A percentile compares a stretch with the other conserved stretches of the same genome.
Evolutionary conservation across 805 yeast species (phyloP).

Genomic region (Zygotorulaspora florentina): DNA sequence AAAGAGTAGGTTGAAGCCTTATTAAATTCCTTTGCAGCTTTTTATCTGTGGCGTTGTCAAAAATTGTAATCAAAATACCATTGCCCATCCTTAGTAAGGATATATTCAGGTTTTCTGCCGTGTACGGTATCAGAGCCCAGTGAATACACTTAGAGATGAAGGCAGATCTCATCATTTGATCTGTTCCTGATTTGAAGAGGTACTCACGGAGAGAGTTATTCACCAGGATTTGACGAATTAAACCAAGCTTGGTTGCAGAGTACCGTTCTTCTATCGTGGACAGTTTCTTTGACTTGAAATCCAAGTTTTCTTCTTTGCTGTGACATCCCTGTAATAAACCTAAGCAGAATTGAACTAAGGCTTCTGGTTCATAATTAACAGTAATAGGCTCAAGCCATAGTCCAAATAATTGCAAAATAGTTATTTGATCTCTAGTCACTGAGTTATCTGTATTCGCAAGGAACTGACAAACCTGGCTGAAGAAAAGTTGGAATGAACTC

Average conservation of each 20-base stretch:
- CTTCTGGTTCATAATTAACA: constrained; percentile 13
- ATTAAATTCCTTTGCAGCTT: constrained; percentile 45
- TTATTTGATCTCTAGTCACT: constrained; percentile 58
- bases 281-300: constrained; percentile 9
- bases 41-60: constrained; percentile 39
- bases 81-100: constrained; percentile 53
- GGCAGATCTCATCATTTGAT: constrained; percentile 26
- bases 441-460: constrained; percentile 44
- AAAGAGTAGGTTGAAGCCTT: constrained; percentile 51
- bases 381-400: constrained; percentile 45
- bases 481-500: constrained; percentile 30
- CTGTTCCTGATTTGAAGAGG: constrained; percentile 16
- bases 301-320: constrained; percentile 17
- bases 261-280: constrained; percentile 42
- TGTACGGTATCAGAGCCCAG: constrained; percentile 57
- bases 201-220: constrained; percentile 28
- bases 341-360: constrained; percentile 17
- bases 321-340: constrained; percentile 23
- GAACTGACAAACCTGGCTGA: constrained; percentile 40
- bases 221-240: constrained; percentile 53
- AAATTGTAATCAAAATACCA: constrained; percentile 50
- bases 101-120: constrained; percentile 49
- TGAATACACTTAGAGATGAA: constrained; percentile 46
- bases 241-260: constrained; percentile 55
- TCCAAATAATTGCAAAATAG: constrained; percentile 57